These are phyloP conservation scores for Danielozyma ontarioensis DNA, from an alignment of 805 yeast species.

Conservation along the genomic window DNA sequence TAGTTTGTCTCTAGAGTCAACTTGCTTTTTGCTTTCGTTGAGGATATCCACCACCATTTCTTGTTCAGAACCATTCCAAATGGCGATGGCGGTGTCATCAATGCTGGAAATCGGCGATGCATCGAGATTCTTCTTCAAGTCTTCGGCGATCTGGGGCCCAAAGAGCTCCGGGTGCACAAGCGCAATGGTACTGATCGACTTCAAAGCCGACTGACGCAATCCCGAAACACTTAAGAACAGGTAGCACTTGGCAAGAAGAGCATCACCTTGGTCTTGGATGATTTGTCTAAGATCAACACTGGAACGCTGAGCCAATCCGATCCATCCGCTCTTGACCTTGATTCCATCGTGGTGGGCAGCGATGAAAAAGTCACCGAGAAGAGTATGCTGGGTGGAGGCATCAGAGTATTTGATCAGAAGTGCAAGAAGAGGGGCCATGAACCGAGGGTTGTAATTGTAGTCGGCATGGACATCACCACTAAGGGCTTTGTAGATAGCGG, in stretches of 20 bases:
- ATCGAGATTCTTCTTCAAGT: slow-evolving; percentile 41
- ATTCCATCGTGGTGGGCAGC: slow-evolving; percentile 20
- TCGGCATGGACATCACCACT: slow-evolving; percentile 30
- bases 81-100: slow-evolving; percentile 46
- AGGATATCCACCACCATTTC: slow-evolving; percentile 63
- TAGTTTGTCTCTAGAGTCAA: slow-evolving; percentile 51
- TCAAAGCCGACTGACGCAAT: too few relatives aligned
- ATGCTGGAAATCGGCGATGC: slow-evolving; percentile 30
- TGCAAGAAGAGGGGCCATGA: neutral
- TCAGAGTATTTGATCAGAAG: too few relatives aligned
- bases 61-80: slow-evolving; percentile 70
- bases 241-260: too few relatives aligned
- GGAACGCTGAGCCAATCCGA: slow-evolving; percentile 54
- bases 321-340: slow-evolving; percentile 59
- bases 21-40: slow-evolving; percentile 33
- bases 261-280: too few relatives aligned
- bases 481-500: slow-evolving; percentile 28
- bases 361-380: slow-evolving; percentile 13
- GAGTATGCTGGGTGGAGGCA: neutral
- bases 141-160: slow-evolving; percentile 44
- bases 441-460: neutral
- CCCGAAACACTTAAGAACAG: too few relatives aligned
- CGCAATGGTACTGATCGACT: slow-evolving; percentile 36
- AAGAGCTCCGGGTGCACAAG: slow-evolving; percentile 57
- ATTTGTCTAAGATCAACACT: neutral